Evolutionary conservation across 306 rosid species (phyloP), one percentile per base, ranked within the genome.

Genomic region (Boehmeria nivea): DNA sequence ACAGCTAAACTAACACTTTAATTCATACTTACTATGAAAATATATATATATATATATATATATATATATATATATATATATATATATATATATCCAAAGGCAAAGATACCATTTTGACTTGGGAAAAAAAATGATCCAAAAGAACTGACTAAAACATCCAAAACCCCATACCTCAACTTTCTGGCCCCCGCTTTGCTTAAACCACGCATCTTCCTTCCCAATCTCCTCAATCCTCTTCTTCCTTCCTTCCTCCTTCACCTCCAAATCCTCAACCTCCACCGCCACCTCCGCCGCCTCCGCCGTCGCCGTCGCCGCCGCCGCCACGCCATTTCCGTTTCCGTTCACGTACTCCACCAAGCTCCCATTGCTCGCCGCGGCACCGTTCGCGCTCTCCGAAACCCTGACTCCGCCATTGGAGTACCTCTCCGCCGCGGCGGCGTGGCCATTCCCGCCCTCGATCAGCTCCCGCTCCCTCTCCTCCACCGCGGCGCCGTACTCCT

Each of bases 191-290:
- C 53, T 60, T 40, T 25, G 70, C 69, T 87, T 91, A 51, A 91
- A 91, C 99, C 99, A 91, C 0, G 95, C 99, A 0, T 91, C 96
- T 70, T 91, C 96, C 66, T 75, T 91, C 3, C 99, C 99, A 77
- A 91, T 85, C 59, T 91, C 95, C 81, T 91, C 99, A 65, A 91
- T 53, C 68, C 83, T 87, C 70, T 58, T 91, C 96, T 79, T 77
- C 85, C 99, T 82, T 28, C 85, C 95, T 59, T 76, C 85, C 80
- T 91, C 95, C 59, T 37, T 72, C 57, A 39, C 33, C 60, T 67
- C 70, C 52, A 68, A 54, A 23, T 60, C 78, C 54, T 52, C 65
- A 12, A 37, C 65, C 39, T 76, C 83, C 13, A 60, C 82, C 60
- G 50, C 74, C 60, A 55, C 70, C 26, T 46, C 61, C 31, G 68